Evolutionary conservation across 805 yeast species (phyloP).

Genomic region (Sugiyamaella americana): DNA sequence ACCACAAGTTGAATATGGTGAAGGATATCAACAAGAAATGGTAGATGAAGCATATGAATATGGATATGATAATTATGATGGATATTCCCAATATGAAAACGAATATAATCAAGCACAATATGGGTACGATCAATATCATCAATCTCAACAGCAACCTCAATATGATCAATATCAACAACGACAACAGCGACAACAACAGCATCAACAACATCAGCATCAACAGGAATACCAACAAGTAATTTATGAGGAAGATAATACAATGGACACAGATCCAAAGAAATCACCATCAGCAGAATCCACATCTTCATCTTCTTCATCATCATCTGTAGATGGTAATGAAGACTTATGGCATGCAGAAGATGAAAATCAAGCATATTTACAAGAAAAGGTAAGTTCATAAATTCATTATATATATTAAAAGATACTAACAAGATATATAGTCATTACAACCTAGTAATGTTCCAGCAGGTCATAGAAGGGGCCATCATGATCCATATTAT

Average conservation of each 20-base stretch:
- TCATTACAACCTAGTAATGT: background rate
- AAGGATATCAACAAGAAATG: background rate
- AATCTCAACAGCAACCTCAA: conserved; percentile 3
- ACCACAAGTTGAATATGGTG: background rate
- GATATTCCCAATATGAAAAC: conserved; percentile 11
- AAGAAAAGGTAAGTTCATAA: conserved; percentile 2
- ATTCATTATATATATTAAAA: background rate
- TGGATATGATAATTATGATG: conserved; percentile 11
- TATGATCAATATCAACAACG: conserved; percentile 14
- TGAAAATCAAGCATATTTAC: background rate
- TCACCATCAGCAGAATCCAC: conserved; percentile 20
- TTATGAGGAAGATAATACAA: background rate
- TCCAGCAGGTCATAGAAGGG: conserved; percentile 11
- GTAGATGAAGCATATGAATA: conserved; percentile 8
- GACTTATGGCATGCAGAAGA: conserved; percentile 21
- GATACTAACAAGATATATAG: background rate
- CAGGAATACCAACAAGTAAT: conserved; percentile 6
- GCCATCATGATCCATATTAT: conserved; percentile 14
- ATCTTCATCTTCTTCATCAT: conserved; percentile 20
- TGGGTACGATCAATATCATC: conserved; percentile 10
- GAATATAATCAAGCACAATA: conserved; percentile 3
- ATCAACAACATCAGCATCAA: conserved; percentile 12
- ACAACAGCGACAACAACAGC: conserved; percentile 5
- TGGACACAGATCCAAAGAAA: conserved; percentile 8
- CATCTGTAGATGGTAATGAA: conserved; percentile 14